Base-by-base conservation (phyloP, 805 yeast genomes). In the Wickerhamomyces bovis region DNA sequence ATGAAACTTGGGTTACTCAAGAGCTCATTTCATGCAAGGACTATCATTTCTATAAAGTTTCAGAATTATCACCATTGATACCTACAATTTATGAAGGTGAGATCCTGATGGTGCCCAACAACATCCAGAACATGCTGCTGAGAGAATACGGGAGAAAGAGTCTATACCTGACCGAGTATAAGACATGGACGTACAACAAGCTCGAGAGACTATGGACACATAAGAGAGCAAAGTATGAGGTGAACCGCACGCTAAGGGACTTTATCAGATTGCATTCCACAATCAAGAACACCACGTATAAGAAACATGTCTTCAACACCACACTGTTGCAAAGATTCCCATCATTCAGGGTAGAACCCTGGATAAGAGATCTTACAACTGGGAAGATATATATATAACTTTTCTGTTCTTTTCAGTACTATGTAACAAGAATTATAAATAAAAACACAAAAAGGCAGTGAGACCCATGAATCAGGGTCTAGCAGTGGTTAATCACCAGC, bases 21-120 rank as follows among this genome's bases (percentile, higher is more conserved):
- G 39, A 25, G 3, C 26, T 52, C 18, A 39, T 52, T 51, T 71
- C 75, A 31, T 82, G 89, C 58, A 69, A 83, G 53, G 81, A 82
- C 61, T 67, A 71, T 45, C 89, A 83, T 64, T 81, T 77, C 54
- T 69, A 71, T 42, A 58, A 66, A 1, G 60, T 69, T 42, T 65
- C 69, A 1, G 78, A 77, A 51, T 48, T 83, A 8, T 66, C 74
- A 12, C 85, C 85, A 6, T 61, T 83, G 46, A 55, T 69, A 8
- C 60, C 71, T 11, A 70, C 84, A 0, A 56, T 69, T 42, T 77
- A 77, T 54, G 89, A 83, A 58, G 84, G 84, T n/a, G 78, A 78
- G 21, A 70, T 77, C 18, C 76, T 79, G 1, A 71, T 79, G 49
- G 65, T 82, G 7, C 88, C 88, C 0, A 58, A 66, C 39, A 65